phyloP scores from a whole-genome alignment of 2,329 filamentous ascomycete genomes.

The Shiraia bambusicola region DNA sequence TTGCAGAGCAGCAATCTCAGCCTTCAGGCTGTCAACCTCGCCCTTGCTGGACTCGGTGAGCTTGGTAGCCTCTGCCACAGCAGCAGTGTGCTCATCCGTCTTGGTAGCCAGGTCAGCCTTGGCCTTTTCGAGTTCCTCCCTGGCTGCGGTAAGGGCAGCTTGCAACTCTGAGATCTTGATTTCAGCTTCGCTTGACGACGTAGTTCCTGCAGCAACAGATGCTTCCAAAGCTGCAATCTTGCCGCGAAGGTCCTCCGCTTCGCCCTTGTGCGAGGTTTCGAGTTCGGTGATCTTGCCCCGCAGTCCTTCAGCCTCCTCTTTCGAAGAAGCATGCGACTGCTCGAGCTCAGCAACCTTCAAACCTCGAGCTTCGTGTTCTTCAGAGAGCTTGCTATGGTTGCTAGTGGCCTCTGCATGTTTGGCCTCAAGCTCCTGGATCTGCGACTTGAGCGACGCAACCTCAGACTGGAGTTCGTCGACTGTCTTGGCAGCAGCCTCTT shows the following conservation, averaged over 20 bases:
- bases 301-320: constrained; percentile 20
- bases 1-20: constrained; percentile 26
- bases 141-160: constrained; percentile 5
- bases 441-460: constrained; percentile 25
- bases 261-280: constrained; percentile 13
- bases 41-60: constrained; percentile 22
- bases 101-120: constrained; percentile 23
- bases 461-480: constrained; percentile 26
- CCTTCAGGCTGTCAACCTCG: constrained; percentile 26
- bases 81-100: constrained; percentile 20
- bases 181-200: constrained; percentile 12
- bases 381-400: constrained; percentile 22
- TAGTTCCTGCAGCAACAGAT: constrained; percentile 14
- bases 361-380: constrained; percentile 21
- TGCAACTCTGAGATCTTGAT: constrained; percentile 18
- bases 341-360: constrained; percentile 20
- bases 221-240: constrained; percentile 32
- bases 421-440: constrained; percentile 25
- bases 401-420: constrained; percentile 19
- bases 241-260: constrained; percentile 23
- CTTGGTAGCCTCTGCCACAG: constrained; percentile 13
- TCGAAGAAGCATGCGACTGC: constrained; percentile 17
- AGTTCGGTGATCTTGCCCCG: constrained; percentile 19
- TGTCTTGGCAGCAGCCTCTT: constrained; percentile 24
- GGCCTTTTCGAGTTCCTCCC: constrained; percentile 20